Base-by-base conservation (phyloP, 2,329 filamentous ascomycete species). In the Ascochyta pisi region DNA sequence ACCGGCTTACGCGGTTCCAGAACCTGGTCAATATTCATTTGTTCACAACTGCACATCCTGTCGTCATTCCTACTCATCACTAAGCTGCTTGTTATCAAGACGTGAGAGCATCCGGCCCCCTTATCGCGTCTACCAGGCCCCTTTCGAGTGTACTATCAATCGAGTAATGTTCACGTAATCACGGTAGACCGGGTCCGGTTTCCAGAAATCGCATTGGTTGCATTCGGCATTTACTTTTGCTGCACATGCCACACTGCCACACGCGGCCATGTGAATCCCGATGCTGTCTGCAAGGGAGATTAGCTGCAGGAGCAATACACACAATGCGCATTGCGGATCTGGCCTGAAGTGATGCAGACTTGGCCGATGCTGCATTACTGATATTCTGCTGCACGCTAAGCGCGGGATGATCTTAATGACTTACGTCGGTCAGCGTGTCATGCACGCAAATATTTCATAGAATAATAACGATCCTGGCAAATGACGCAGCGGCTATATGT, bases 21-120 rank as follows among this genome's bases (percentile, higher is more conserved):
- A 58, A 46, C 51, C 50, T 61, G 44, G 58, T 53, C 49, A 49
- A 49, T 57, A 52, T 52, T 57, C 48, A 52, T 57, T 57, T 57
- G 38, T 29, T 43, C 44, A 29, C 43, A 44, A 52, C 44, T 40
- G 2, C 44, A 29, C 27, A 44, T 27, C 39, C 48, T 45, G 49
- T 49, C 54, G 10, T 52, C 43, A 57, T 49, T 44, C 44, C 31
- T 34, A 44, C 41, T 50, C 46, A 38, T 50, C 31, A 23, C 24
- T 43, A 47, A 34, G 43, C 35, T 34, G 42, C 23, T 24, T 50
- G 42, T 22, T 27, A 47, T 50, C 46, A 35, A 1, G 19, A 47
- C 29, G 8, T 24, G 23, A 12, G 38, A n/a, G 15, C 15, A 24
- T 19, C 12, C 26, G n/a, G 40, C 5, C 27, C 4, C 10, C 39